Conservation (phyloP, 176 grass and related monocot genomes). For the Secale cereale region DNA sequence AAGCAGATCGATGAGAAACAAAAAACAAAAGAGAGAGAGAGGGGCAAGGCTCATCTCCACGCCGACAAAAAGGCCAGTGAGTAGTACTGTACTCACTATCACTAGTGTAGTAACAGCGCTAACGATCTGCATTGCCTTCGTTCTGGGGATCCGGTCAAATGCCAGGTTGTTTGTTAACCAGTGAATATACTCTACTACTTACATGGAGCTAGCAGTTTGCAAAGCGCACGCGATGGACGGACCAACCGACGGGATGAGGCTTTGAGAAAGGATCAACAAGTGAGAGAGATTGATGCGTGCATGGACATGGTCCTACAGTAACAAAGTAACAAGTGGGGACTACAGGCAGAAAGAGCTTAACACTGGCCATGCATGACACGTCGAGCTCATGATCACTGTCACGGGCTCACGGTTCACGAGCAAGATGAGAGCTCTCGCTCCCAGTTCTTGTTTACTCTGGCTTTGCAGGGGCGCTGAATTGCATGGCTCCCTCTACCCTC, state of each 20-base stretch:
- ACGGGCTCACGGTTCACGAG: not conserved
- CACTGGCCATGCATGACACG: not conserved
- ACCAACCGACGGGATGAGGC: not conserved
- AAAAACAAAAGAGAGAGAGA: not conserved
- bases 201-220: not conserved
- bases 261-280: not conserved
- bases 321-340: not conserved
- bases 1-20: not conserved
- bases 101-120: not conserved
- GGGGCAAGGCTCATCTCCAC: not conserved
- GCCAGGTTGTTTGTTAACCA: not conserved
- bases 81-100: too few species aligned
- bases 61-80: not conserved
- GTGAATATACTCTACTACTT: not conserved
- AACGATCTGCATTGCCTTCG: not conserved
- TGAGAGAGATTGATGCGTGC: not conserved
- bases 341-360: not conserved
- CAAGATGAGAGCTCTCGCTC: not conserved
- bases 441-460: not conserved
- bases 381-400: not conserved
- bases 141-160: conserved; percentile 8
- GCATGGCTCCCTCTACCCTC: not conserved
- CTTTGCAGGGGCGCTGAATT: not conserved
- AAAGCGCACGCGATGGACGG: not conserved
- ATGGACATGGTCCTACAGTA: too few species aligned